These are phyloP conservation scores for Rhinocladiella similis DNA, from an alignment of 2,329 filamentous ascomycete species.

Conservation along the genomic window DNA sequence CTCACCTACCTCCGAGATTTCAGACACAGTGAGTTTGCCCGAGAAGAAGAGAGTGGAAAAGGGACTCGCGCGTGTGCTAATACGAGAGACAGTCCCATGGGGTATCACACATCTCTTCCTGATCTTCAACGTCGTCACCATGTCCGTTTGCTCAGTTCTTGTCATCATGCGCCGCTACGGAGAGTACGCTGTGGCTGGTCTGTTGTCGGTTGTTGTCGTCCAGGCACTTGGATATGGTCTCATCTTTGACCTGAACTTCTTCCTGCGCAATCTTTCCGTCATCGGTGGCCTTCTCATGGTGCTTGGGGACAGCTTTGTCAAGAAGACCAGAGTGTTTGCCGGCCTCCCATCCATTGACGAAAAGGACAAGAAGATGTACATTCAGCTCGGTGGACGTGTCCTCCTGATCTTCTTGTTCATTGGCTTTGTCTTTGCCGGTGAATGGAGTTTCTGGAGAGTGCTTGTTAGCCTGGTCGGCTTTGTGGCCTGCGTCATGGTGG, in stretches of 20 bases:
- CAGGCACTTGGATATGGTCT: slow-evolving; percentile 96
- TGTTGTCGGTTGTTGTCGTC: slow-evolving; percentile 86
- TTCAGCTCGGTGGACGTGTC: slow-evolving; percentile 94
- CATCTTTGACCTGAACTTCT: slow-evolving; percentile 99
- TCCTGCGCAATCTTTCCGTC: slow-evolving; percentile 96
- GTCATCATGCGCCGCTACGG: slow-evolving; percentile 92
- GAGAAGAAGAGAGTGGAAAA: slow-evolving; percentile 3
- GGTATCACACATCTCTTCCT: slow-evolving; percentile 93
- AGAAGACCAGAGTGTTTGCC: slow-evolving; percentile 95
- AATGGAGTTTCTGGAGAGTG: slow-evolving; percentile 88
- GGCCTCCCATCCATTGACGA: slow-evolving; percentile 92
- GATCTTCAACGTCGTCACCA: slow-evolving; percentile 82
- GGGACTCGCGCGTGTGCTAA: slow-evolving; percentile 20
- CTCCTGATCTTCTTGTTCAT: slow-evolving; percentile 96
- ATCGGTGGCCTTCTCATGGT: slow-evolving; percentile 98
- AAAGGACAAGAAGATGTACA: slow-evolving; percentile 99
- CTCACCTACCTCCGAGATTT: slow-evolving; percentile 90
- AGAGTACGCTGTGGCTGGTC: slow-evolving; percentile 86
- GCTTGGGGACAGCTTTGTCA: slow-evolving; percentile 94
- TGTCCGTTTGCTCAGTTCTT: slow-evolving; percentile 76
- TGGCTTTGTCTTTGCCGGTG: slow-evolving; percentile 91
- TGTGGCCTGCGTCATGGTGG: slow-evolving; percentile 95
- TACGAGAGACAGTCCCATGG: slow-evolving; percentile 65
- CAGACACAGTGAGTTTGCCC: slow-evolving; percentile 30
- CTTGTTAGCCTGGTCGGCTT: slow-evolving; percentile 81